Evolutionary conservation across 2,329 filamentous ascomycete species (phyloP), one percentile per base, ranked within the genome.

Genomic region (Ustulina deusta): DNA sequence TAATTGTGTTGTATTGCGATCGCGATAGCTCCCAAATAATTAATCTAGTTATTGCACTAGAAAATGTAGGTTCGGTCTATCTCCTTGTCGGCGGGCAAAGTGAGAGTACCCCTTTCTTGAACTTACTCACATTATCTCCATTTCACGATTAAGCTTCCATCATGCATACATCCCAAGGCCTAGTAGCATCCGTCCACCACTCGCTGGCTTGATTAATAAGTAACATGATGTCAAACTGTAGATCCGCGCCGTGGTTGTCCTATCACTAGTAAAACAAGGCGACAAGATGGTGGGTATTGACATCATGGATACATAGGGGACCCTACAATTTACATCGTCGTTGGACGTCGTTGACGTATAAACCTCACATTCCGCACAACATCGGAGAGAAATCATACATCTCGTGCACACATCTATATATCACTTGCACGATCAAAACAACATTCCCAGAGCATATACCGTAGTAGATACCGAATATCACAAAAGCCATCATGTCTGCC

Each of bases 401-500:
- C 22, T 11, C 25, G 34, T 11, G 10, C n/a, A 34, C 9, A 52
- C 54, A 51, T 36, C 2, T 4, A 44, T 2, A 15, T 5, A 6
- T 36, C 22, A n/a, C 25, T 17, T 11, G 5, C 27, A 15, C 9
- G 29, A n/a, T 13, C n/a, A 29, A 20, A 58, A 22, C 3, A 40
- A 61, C n/a, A n/a, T 15, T 15, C 25, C 27, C 10, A 7, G 42
- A 46, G 22, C 10, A 59, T 6, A 55, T 2, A 17, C 10, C 32
- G 10, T 2, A 42, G 36, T 22, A 7, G 0, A 38, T 22, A 29
- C 29, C 55, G 38, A 6, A 52, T 6, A 42, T n/a, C 36, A 63
- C 25, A 52, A 32, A 27, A 27, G 20, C 38, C 54, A 71, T 29
- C 20, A 77, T 76, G 74, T 76, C 73, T 10, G 74, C 72, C 46